phyloP scores from a whole-genome alignment of 192 early-diverging fungal genomes.

The Entomortierella chlamydospora region DNA sequence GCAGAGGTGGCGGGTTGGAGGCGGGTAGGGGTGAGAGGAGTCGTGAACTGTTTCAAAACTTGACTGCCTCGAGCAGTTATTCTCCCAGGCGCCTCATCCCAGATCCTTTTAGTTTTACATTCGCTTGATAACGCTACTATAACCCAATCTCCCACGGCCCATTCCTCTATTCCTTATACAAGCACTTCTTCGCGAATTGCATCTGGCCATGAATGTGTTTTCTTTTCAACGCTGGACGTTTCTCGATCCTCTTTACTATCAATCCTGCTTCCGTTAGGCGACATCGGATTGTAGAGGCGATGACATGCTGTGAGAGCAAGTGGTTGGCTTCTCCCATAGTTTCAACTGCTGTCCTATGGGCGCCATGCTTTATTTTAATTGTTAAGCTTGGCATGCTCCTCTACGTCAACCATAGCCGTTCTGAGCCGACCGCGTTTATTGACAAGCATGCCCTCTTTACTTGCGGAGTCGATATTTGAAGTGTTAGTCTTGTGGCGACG shows the following conservation, averaged over 20 bases:
- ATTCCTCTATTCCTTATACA: no score
- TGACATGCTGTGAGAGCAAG: neutral
- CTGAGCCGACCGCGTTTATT: constrained; percentile 17
- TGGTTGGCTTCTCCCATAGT: neutral
- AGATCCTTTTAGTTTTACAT: no score
- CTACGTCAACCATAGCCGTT: neutral
- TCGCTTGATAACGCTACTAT: no score
- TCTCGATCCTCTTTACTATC: constrained; percentile 6
- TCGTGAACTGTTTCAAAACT: no score
- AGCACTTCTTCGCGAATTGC: constrained; percentile 25
- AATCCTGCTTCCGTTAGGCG: constrained; percentile 16
- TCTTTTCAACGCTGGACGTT: constrained; percentile 6
- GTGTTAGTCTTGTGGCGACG: neutral
- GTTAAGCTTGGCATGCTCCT: constrained; percentile 10
- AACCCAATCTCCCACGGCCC: no score
- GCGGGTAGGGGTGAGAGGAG: no score
- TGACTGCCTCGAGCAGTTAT: no score
- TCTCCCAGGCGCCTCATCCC: no score
- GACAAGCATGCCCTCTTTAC: constrained; percentile 6
- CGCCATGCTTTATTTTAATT: constrained; percentile 7
- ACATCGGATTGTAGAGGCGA: neutral
- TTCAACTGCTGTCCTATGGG: constrained; percentile 2
- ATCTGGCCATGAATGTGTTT: neutral
- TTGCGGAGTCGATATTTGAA: neutral
- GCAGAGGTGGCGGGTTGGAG: no score